Evolutionary conservation across 352 stramenopile genomes (phyloP).

Genomic region (Plasmopara halstedii): DNA sequence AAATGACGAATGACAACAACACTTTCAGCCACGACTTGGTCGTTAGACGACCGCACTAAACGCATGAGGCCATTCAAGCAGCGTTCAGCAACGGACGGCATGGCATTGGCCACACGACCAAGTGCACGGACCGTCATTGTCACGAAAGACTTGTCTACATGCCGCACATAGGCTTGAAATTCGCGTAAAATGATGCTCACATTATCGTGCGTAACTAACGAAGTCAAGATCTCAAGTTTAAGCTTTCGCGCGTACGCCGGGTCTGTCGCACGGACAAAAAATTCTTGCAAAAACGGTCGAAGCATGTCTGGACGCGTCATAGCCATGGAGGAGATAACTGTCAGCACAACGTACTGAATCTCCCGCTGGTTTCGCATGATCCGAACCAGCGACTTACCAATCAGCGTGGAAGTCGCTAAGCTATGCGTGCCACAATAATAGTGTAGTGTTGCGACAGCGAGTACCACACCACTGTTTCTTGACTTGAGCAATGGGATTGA

Average conservation of each 20-base stretch:
- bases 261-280: slow-evolving; percentile 95
- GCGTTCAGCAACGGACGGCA: slow-evolving; percentile 83
- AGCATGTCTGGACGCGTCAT: slow-evolving; percentile 94
- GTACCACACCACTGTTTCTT: slow-evolving; percentile 94
- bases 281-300: slow-evolving; percentile 93
- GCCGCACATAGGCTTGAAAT: slow-evolving; percentile 94
- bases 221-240: slow-evolving; percentile 97
- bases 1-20: slow-evolving; percentile 94
- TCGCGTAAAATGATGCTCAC: slow-evolving; percentile 93
- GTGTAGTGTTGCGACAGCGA: slow-evolving; percentile 94
- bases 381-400: slow-evolving; percentile 95
- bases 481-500: slow-evolving; percentile 95
- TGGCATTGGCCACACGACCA: slow-evolving; percentile 88
- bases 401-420: slow-evolving; percentile 79
- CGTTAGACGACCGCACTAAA: slow-evolving; percentile 77
- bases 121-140: slow-evolving; percentile 90
- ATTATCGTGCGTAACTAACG: slow-evolving; percentile 87
- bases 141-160: slow-evolving; percentile 93
- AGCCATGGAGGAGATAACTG: slow-evolving; percentile 92
- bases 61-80: slow-evolving; percentile 87
- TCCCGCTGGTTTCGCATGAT: slow-evolving; percentile 96
- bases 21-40: slow-evolving; percentile 90
- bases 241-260: slow-evolving; percentile 92
- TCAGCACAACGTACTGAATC: slow-evolving; percentile 97
- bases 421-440: slow-evolving; percentile 95